Conservation (phyloP, 2,329 filamentous ascomycete species). For the Meredithiella fracta region DNA sequence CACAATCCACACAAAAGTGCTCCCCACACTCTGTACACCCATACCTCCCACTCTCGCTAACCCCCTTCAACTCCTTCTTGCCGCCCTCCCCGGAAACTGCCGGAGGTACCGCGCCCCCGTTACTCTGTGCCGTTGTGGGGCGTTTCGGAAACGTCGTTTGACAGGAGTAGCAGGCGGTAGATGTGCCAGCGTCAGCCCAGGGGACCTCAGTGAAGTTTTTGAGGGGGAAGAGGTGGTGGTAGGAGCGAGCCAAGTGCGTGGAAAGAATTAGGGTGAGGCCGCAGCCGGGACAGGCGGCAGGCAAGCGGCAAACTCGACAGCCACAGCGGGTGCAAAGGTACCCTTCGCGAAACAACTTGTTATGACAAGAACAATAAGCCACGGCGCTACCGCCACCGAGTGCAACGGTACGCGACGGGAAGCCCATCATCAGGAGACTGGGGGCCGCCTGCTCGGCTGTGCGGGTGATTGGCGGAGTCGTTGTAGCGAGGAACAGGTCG, state of each 20-base stretch:
- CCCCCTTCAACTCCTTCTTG: conserved; percentile 34
- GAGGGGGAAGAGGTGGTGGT: conserved; percentile 82
- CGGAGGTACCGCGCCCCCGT: conserved; percentile 1
- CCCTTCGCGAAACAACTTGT: conserved; percentile 62
- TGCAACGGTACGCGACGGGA: conserved; percentile 71
- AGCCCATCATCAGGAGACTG: conserved; percentile 89
- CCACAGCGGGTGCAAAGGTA: conserved; percentile 83
- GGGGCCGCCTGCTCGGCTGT: conserved; percentile 41
- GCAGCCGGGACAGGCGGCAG: conserved; percentile 81
- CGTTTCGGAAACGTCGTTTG: conserved; percentile 50
- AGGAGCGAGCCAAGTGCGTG: conserved; percentile 81
- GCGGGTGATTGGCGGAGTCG: conserved; percentile 74
- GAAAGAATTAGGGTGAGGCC: conserved; percentile 84
- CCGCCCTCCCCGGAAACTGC: background rate
- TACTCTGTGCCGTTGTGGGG: conserved; percentile 17
- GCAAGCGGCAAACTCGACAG: conserved; percentile 76
- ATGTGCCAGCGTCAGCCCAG: conserved; percentile 53
- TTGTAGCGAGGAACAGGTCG: conserved; percentile 75
- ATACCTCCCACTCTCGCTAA: conserved; percentile 77
- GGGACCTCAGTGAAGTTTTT: conserved; percentile 81
- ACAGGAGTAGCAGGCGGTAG: conserved; percentile 62
- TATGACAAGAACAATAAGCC: conserved; percentile 83
- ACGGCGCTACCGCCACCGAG: conserved; percentile 36
- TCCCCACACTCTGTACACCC: conserved; percentile 72
- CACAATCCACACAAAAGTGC: conserved; percentile 97